Percentiles rank a stretch among this genome's conserved stretches.
These are phyloP conservation scores for Sporobolomyces phaffii DNA, from an alignment of 768 basidiomycete genomes.

Conservation along the genomic window DNA sequence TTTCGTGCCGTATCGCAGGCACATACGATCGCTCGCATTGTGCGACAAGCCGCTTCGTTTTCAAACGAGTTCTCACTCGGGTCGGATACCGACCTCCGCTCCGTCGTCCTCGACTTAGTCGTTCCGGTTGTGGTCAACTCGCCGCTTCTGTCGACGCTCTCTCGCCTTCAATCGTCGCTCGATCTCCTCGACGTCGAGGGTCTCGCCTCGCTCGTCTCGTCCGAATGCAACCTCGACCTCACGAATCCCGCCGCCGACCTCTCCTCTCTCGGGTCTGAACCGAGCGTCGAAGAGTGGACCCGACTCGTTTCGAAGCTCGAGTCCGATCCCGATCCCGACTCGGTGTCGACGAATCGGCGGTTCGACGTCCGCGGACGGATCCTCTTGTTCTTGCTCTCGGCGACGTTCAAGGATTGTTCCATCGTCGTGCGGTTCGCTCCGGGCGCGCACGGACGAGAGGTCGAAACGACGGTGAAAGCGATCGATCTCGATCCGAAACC, in stretches of 20 bases:
- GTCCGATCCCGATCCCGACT: constrained; percentile 16
- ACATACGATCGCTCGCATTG: not conserved
- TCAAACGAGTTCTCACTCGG: not conserved
- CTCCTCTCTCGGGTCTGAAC: constrained; percentile 49
- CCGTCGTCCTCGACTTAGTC: constrained; percentile 51
- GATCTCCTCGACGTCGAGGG: constrained; percentile 84
- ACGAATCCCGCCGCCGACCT: not conserved
- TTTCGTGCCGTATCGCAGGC: not conserved
- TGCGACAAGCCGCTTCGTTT: not conserved
- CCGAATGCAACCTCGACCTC: not conserved
- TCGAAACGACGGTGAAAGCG: constrained; percentile 52
- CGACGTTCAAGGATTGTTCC: constrained; percentile 96
- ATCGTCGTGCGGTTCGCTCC: constrained; percentile 52
- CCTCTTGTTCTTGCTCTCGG: constrained; percentile 75
- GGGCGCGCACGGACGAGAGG: not conserved
- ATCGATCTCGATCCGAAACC: constrained; percentile 85
- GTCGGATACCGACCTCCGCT: not conserved
- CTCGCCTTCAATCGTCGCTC: constrained; percentile 64
- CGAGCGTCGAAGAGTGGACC: constrained; percentile 61
- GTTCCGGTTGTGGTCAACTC: constrained; percentile 53
- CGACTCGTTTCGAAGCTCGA: constrained; percentile 58
- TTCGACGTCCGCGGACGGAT: constrained; percentile 56
- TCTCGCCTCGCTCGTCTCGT: constrained; percentile 48
- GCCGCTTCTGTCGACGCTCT: constrained; percentile 56
- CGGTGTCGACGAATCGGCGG: not conserved